phyloP scores from a whole-genome alignment of 1,284 basidiomycete species.

The Cryptococcus sp. region DNA sequence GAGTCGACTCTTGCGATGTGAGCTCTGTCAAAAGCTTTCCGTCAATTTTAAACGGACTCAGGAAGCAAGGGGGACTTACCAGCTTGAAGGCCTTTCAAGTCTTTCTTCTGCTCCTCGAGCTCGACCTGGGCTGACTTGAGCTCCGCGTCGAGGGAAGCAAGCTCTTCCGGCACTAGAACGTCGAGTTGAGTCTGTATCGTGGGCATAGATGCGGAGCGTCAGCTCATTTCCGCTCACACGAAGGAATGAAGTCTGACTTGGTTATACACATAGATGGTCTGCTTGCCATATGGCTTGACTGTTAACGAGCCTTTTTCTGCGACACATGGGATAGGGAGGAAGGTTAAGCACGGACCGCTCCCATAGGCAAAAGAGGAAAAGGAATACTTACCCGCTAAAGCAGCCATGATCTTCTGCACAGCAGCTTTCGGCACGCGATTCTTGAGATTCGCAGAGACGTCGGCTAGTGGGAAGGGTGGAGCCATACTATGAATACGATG shows the following conservation, averaged over 20 bases:
- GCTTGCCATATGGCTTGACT: conserved; percentile 65
- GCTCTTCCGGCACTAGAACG: conserved; percentile 30
- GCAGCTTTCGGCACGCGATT: conserved; percentile 77
- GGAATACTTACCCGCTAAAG: conserved; percentile 64
- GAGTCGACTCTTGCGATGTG: conserved; percentile 62
- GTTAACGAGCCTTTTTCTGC: conserved; percentile 48
- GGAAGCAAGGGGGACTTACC: conserved; percentile 54
- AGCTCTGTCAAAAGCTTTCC: conserved; percentile 60
- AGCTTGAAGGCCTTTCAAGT: conserved; percentile 58
- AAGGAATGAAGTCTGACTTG: conserved; percentile 32
- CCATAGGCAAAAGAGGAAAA: not conserved
- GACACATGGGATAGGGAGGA: too few species aligned
- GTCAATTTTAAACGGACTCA: conserved; percentile 2
- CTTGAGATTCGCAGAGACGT: conserved; percentile 83
- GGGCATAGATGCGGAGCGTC: not conserved
- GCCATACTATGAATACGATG: not conserved
- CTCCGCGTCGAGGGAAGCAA: conserved; percentile 51
- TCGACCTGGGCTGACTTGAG: conserved; percentile 63
- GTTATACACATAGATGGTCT: conserved; percentile 58
- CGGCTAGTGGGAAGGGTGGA: conserved; percentile 57
- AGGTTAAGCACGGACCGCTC: too few species aligned
- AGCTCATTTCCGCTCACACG: not conserved
- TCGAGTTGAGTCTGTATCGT: conserved; percentile 19
- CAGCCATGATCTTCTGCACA: conserved; percentile 75
- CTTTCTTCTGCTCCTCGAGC: conserved; percentile 66